Evolutionary conservation across 495 filamentous ascomycete species (phyloP), one percentile per base, ranked within the genome.

Genomic region (Parathielavia appendiculata): DNA sequence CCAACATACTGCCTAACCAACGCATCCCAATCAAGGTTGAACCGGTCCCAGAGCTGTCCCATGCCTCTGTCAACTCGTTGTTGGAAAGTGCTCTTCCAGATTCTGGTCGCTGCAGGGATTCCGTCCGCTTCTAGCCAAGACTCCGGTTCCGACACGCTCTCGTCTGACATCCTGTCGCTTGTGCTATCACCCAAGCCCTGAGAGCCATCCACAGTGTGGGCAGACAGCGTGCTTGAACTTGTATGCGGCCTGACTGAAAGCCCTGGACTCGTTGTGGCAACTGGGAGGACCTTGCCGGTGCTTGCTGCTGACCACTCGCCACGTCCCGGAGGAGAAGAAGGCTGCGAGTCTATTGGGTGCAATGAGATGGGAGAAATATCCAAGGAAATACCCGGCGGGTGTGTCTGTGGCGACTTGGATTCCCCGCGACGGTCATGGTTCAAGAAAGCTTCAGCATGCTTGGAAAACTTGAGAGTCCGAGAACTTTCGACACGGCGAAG

Each of bases 131-230:
- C 65, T 8, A 58, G 38, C 61, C 57, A 63, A 6, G 57, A 45
- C 16, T 68, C 67, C 11, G 61, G 61, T 12, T 70, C 68, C 6
- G 68, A 70, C 36, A 68, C 0, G 32, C 59, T 70, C 40, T 64
- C 66, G 12, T 69, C 63, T 0, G 67, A 66, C 36, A 59, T 32
- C 1, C 11, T 10, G 5, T 70, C 68, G 17, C 65, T 60, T 1
- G 57, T 45, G 52, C 65, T 68, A 22, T 65, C 60, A 17, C 62
- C 58, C 13, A 48, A 17, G 8, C 39, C 48, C 20, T 17, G 50
- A 4, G 47, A 57, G 6, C 45, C 20, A 4, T 62, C 60, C 34
- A 36, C 32, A 0, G 63, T 53, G n/a, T 39, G 55, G 1, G 52
- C 48, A 1, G 63, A 66, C 0, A 57, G 22, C 4, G 64, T 56